These are phyloP conservation scores for Coelastrella sp. DNA, from an alignment of 139 green algal genomes.

Conservation along the genomic window DNA sequence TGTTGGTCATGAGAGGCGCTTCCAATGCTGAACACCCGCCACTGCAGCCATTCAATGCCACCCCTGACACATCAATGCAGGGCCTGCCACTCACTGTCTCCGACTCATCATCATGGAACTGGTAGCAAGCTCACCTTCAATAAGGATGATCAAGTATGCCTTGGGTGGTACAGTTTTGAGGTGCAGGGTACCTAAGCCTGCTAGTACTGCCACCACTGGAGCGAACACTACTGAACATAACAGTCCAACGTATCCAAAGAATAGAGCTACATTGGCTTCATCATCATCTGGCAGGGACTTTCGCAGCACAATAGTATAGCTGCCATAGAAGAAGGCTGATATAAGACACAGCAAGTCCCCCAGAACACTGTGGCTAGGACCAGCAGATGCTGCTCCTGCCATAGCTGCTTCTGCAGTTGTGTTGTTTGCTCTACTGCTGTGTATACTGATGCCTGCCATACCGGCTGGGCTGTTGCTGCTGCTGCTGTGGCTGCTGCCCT, in stretches of 20 bases:
- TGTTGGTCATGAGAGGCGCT: too few relatives aligned
- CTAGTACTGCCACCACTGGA: conserved; percentile 40
- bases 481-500: conserved; percentile 25
- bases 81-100: too few relatives aligned
- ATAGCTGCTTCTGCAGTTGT: background rate
- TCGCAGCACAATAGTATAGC: conserved; percentile 87
- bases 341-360: conserved; percentile 87
- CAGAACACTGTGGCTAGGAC: background rate
- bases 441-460: conserved; percentile 8
- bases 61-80: too few relatives aligned
- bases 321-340: conserved; percentile 84
- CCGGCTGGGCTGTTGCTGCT: background rate
- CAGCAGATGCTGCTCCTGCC: background rate
- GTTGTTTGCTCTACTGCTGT: background rate
- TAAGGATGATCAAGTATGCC: conserved; percentile 60
- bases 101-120: too few relatives aligned
- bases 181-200: conserved; percentile 35
- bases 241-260: conserved; percentile 88
- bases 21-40: too few relatives aligned
- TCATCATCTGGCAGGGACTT: conserved; percentile 73
- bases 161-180: conserved; percentile 42
- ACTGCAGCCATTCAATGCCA: too few relatives aligned
- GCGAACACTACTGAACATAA: conserved; percentile 67
- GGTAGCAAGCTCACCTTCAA: conserved; percentile 51
- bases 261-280: conserved; percentile 67